Base-by-base conservation (phyloP, 345 rosid species). In the Erucastrum elatum region DNA sequence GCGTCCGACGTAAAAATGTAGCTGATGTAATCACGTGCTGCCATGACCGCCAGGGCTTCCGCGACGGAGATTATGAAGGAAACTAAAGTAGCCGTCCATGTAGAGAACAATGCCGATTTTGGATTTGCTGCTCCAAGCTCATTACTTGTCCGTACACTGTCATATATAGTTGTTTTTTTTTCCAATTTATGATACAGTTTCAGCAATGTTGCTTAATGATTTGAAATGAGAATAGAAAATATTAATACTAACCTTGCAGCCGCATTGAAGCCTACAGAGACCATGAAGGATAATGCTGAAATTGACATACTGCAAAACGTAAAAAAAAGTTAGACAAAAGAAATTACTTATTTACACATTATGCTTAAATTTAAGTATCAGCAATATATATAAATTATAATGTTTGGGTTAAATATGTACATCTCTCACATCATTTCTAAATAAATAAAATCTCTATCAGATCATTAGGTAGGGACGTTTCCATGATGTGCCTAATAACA, bases 251-350 rank as follows among this genome's bases (percentile, higher is more conserved):
- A 91, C 97, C 98, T 94, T 64, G 88, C 95, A 61, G 97, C 97
- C 2, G 98, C 97, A 66, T 91, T 94, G 84, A 94, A 94, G 13
- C 98, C 98, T 10, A 89, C 87, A 0, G 98, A 87, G 13, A 94
- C 89, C 94, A 89, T 94, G 75, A 90, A 89, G 49, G 87, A n/a
- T 68, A 87, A 37, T n/a, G 91, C 92, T 8, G 64, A 55, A 77
- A 90, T 71, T 0, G 88, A 73, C 90, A 85, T 82, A 75, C 96
- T 90, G 87, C 84, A n/a, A 21, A 58, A 10, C 2, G 3, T 4
- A 29, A 60, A 31, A 35, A 25, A 4, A 15, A 12, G 64, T 60
- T 12, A 5, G 2, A 10, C 1, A 60, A 27, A 61, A 61, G 8
- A 29, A 30, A 29, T 29, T n/a, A n/a, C 16, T 51, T n/a, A 51